Conservation (phyloP, 441 rosid genomes). For the Bruguiera hainesii region DNA sequence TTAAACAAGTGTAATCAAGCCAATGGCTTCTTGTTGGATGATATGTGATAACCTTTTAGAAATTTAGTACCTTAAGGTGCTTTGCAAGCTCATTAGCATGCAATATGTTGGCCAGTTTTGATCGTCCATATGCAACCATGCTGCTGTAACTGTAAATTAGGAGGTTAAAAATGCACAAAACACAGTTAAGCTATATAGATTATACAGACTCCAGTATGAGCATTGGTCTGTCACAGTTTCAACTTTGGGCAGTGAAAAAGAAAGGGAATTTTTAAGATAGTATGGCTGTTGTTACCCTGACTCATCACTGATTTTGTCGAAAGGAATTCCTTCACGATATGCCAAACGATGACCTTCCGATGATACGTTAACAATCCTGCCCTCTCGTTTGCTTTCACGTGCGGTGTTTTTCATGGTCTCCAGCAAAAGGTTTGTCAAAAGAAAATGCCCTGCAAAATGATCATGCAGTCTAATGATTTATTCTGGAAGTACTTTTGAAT, state of each 20-base stretch:
- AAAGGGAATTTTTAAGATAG: neutral
- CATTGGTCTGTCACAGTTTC: neutral
- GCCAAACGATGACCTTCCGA: conserved; percentile 23
- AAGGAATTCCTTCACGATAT: conserved; percentile 38
- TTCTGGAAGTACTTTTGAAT: neutral
- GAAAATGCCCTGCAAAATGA: conserved; percentile 43
- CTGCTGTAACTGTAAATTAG: conserved; percentile 25
- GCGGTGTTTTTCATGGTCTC: neutral
- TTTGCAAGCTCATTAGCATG: conserved; percentile 30
- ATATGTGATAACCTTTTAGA: conserved; percentile 8
- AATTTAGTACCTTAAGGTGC: conserved; percentile 27
- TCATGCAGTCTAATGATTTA: neutral
- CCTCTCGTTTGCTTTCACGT: neutral
- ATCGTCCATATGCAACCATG: conserved; percentile 35
- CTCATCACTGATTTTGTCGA: conserved; percentile 26
- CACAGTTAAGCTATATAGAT: neutral
- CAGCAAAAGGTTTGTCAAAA: neutral
- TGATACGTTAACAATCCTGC: neutral
- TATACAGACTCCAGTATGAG: neutral
- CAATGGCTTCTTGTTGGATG: no score
- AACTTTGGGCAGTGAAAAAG: no score
- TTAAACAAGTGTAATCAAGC: no score
- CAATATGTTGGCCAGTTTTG: conserved; percentile 30
- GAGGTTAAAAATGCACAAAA: neutral
- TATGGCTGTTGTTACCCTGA: conserved; percentile 22